Conservation (phyloP, 2,329 filamentous ascomycete species). For the Cryphonectria nitschkei region DNA sequence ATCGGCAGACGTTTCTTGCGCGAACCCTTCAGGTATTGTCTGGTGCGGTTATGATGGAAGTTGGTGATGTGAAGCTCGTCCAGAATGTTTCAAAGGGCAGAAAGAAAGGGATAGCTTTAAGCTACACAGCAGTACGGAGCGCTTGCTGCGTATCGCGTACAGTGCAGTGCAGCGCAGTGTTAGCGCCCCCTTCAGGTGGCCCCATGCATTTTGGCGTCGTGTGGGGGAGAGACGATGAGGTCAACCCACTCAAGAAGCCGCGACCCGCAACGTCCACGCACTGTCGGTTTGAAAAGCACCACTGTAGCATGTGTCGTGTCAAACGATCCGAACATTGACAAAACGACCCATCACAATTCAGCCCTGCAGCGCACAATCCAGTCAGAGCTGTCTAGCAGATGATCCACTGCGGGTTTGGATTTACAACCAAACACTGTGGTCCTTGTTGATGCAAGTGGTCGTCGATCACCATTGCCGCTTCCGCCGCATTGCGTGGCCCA, state of each 20-base stretch:
- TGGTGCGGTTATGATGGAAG: background rate
- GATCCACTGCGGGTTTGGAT: background rate
- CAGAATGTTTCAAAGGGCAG: background rate
- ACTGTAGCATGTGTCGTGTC: background rate
- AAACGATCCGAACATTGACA: slow-evolving; percentile 5
- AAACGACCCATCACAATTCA: background rate
- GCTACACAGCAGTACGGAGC: background rate
- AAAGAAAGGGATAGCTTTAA: background rate
- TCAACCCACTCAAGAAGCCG: background rate
- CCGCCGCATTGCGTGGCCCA: background rate
- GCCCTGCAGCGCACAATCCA: background rate
- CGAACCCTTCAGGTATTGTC: background rate
- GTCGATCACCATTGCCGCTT: background rate
- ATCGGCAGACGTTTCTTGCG: background rate
- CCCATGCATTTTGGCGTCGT: background rate
- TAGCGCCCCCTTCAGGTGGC: background rate
- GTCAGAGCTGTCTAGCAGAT: background rate
- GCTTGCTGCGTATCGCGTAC: background rate
- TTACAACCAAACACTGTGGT: background rate
- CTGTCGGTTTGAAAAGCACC: background rate
- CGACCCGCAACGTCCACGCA: background rate
- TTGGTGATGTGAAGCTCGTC: background rate
- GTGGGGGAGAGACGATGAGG: background rate
- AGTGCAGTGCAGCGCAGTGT: background rate
- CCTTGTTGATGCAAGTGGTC: background rate